These are phyloP conservation scores for Colletotrichum abscissum DNA, from an alignment of 2,329 filamentous ascomycete genomes.

Conservation along the genomic window DNA sequence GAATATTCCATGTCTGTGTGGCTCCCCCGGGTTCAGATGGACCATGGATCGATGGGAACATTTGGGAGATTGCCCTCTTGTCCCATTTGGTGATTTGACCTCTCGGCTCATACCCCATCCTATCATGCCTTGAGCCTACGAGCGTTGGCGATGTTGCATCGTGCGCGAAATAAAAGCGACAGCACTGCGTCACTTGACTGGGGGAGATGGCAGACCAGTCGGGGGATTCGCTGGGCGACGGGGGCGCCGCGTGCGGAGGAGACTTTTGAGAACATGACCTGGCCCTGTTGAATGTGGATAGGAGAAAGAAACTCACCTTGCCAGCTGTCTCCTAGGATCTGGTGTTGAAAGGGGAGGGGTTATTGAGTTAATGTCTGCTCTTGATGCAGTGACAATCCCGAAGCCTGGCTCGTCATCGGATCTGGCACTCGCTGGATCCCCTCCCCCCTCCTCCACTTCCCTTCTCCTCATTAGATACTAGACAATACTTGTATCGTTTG, in stretches of 20 bases:
- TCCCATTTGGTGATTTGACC: too few species aligned
- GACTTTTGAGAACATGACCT: not conserved
- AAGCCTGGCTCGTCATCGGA: conserved; percentile 9
- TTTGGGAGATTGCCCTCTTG: conserved; percentile 6
- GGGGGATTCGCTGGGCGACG: conserved; percentile 12
- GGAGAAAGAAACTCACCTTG: not conserved
- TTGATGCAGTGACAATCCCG: conserved; percentile 2
- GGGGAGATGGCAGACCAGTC: conserved; percentile 11
- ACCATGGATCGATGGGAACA: not conserved
- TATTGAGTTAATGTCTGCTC: conserved; percentile 7
- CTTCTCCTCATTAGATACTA: not conserved
- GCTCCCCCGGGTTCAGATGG: conserved; percentile 9
- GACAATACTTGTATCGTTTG: conserved; percentile 28
- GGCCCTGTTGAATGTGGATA: not conserved
- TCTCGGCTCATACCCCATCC: not conserved
- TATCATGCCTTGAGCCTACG: not conserved
- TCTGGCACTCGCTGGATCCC: not conserved
- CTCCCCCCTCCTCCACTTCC: not conserved
- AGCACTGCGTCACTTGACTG: not conserved
- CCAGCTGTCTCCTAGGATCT: not conserved
- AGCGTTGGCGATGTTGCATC: not conserved
- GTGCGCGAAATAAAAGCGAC: not conserved
- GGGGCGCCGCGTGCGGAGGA: conserved; percentile 10
- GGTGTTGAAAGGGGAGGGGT: not conserved
- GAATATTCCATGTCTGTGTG: conserved; percentile 12